Evolutionary conservation across 2,329 filamentous ascomycete genomes (phyloP).

Genomic region (Botrytis aclada): DNA sequence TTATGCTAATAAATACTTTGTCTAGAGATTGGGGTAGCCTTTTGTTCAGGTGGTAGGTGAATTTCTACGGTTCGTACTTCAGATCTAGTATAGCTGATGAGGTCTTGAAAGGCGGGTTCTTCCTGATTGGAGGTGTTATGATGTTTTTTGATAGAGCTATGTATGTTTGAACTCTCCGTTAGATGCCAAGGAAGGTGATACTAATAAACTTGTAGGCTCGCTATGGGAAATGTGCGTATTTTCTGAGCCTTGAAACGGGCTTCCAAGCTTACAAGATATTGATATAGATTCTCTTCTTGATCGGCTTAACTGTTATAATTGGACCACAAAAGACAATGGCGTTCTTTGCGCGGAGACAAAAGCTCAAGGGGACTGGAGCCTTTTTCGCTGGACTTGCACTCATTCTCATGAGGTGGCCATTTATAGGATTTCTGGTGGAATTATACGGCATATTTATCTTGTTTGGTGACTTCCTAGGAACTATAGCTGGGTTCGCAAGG

Average conservation of each 20-base stretch:
- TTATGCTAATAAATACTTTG: constrained; percentile 31
- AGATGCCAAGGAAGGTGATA: background rate
- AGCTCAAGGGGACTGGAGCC: constrained; percentile 84
- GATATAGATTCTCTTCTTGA: constrained; percentile 87
- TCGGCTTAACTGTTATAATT: constrained; percentile 94
- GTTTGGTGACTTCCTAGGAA: constrained; percentile 95
- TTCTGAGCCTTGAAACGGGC: background rate
- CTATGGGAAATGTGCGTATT: constrained; percentile 75
- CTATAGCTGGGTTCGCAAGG: constrained; percentile 82
- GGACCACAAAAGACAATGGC: constrained; percentile 83
- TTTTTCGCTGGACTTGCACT: constrained; percentile 81
- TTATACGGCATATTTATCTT: constrained; percentile 88
- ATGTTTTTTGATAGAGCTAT: constrained; percentile 98
- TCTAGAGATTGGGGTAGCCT: constrained; percentile 90
- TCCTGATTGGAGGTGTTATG: constrained; percentile 89
- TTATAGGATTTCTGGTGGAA: constrained; percentile 87
- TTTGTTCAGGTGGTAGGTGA: constrained; percentile 91
- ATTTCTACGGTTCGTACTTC: constrained; percentile 22
- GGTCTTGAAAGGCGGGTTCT: constrained; percentile 72
- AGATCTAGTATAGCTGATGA: constrained; percentile 23
- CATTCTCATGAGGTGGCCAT: constrained; percentile 85
- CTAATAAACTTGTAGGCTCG: constrained; percentile 58
- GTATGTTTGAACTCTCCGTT: constrained; percentile 49
- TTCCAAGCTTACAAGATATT: constrained; percentile 44
- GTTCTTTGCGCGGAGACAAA: constrained; percentile 94